A percentile compares a stretch with the other conserved stretches of the same genome.
These are phyloP conservation scores for Xylaria telfairii DNA, from an alignment of 495 filamentous ascomycete species.

Conservation along the genomic window DNA sequence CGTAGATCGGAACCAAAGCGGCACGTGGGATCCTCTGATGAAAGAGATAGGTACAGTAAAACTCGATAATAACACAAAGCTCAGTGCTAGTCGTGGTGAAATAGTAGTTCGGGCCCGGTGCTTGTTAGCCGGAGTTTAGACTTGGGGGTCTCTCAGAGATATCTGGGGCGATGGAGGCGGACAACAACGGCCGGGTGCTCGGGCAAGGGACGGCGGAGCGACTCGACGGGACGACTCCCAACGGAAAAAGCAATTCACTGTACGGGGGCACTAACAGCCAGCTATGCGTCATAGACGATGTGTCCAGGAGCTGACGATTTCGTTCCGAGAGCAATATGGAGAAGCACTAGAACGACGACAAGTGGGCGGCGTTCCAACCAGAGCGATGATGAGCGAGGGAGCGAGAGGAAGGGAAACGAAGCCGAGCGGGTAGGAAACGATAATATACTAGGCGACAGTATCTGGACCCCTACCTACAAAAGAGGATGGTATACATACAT, in stretches of 20 bases:
- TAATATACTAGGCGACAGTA: constrained; percentile 21
- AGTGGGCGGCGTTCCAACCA: background rate
- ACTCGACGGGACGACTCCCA: background rate
- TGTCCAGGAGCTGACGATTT: background rate
- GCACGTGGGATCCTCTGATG: constrained; percentile 16
- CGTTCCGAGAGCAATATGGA: background rate
- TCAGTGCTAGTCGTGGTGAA: constrained; percentile 13
- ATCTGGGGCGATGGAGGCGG: constrained; percentile 21
- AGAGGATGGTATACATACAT: constrained; percentile 18
- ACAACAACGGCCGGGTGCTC: constrained; percentile 2
- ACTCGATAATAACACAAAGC: constrained; percentile 18
- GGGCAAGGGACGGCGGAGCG: constrained; percentile 12
- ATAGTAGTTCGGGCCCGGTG: constrained; percentile 1
- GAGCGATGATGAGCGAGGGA: constrained; percentile 3
- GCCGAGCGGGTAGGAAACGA: constrained; percentile 22
- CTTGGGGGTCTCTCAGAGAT: constrained; percentile 3
- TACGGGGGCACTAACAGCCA: background rate
- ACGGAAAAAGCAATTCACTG: constrained; percentile 2
- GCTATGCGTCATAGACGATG: background rate
- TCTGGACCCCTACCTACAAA: constrained; percentile 20
- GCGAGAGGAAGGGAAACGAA: constrained; percentile 10
- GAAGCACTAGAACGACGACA: background rate
- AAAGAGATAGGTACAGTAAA: constrained; percentile 2
- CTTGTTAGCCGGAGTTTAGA: constrained; percentile 13
- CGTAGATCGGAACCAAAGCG: constrained; percentile 21